Conservation (phyloP, 2,329 filamentous ascomycete species). For the Penicillium sp. region DNA sequence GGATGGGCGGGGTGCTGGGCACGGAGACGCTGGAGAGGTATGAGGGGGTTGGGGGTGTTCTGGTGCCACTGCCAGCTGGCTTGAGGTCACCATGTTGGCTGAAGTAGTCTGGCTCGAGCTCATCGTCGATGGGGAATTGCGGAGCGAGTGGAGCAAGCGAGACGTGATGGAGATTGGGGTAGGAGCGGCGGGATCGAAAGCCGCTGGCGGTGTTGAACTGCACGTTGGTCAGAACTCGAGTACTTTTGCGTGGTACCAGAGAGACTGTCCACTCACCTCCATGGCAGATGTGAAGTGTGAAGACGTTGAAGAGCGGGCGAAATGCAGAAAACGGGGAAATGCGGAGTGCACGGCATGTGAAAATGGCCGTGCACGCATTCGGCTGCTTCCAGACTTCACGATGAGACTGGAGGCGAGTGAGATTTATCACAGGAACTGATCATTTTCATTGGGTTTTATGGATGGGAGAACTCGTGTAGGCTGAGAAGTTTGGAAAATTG, state of each 20-base stretch:
- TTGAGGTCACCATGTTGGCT: slow-evolving; percentile 18
- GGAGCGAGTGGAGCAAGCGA: slow-evolving; percentile 60
- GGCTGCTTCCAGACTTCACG: not conserved
- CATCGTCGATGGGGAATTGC: slow-evolving; percentile 53
- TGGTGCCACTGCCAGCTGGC: slow-evolving; percentile 29
- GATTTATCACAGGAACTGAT: too few relatives aligned
- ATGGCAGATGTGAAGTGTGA: slow-evolving; percentile 9
- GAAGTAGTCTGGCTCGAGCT: slow-evolving; percentile 39
- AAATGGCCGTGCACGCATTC: slow-evolving; percentile 15
- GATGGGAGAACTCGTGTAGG: too few relatives aligned
- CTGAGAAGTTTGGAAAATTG: too few relatives aligned
- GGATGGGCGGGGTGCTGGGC: slow-evolving; percentile 43
- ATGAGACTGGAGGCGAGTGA: too few relatives aligned
- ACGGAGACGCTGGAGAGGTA: slow-evolving; percentile 45
- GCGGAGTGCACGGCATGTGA: slow-evolving; percentile 29
- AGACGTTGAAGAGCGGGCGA: too few relatives aligned
- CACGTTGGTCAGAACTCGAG: not conserved
- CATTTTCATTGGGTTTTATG: too few relatives aligned
- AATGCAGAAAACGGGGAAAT: slow-evolving; percentile 15
- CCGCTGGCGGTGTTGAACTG: slow-evolving; percentile 28
- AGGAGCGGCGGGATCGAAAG: slow-evolving; percentile 52
- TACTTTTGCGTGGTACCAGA: not conserved
- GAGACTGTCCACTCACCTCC: slow-evolving; percentile 22
- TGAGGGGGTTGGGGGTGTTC: slow-evolving; percentile 34
- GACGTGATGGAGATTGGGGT: slow-evolving; percentile 58